Base-by-base conservation (phyloP, 1,284 basidiomycete species). In the Abortiporus biennis region DNA sequence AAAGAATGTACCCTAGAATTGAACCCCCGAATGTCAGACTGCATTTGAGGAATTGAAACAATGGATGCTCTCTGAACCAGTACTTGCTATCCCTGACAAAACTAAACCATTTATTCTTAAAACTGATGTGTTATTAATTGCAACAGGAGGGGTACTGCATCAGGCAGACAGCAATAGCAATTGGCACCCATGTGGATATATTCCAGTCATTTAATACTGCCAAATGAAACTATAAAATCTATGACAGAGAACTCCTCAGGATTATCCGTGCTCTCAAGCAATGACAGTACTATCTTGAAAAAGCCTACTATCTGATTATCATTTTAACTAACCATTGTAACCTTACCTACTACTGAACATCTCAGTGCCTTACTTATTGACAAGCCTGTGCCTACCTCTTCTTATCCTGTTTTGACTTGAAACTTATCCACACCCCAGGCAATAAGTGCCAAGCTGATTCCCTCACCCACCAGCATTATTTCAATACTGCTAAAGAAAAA, bases 321-420 rank as follows among this genome's bases (percentile, higher is more conserved):
- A 50, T 54, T 16, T 53, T 53, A 38, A 61, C 65, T 0, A 67
- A 77, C 47, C 72, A 76, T 46, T 56, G 62, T 12, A 72, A 71
- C 45, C 60, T 75, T 0, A 53, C 6, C 3, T 32, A 59, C 20
- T 70, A 69, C 41, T 25, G 45, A 6, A 56, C 51, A 1, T 44
- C 63, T 0, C 56, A 67, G 23, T 56, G 62, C 3, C 54, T 75
- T 0, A 70, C 59, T 21, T 44, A 58, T 0, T 40, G 52, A 8
- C 69, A 76, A 50, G 67, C 64, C 0, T 45, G n/a, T n/a, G n/a
- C n/a, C n/a, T n/a, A n/a, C n/a, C n/a, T n/a, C n/a, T n/a, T n/a
- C n/a, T n/a, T n/a, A n/a, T n/a, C n/a, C n/a, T n/a, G n/a, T n/a
- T n/a, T n/a, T n/a, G n/a, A n/a, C n/a, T n/a, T n/a, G n/a, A n/a